phyloP scores from a whole-genome alignment of 331 rosid genomes.

The Erythrophleum ivorense region DNA sequence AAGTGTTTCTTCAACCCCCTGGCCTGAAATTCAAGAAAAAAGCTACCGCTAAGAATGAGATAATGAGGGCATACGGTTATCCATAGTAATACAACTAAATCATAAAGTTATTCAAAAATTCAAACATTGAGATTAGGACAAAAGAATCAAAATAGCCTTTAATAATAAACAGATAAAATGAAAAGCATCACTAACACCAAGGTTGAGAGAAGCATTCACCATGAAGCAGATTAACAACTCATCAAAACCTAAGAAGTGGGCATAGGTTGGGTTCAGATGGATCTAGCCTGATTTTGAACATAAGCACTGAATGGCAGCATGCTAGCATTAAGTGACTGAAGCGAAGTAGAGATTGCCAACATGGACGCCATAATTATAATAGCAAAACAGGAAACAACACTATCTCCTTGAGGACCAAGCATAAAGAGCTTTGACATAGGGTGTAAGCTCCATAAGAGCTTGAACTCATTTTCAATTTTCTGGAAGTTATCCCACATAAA shows the following conservation, averaged over 20 bases:
- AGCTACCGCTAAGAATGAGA: background rate
- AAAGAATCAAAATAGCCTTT: background rate
- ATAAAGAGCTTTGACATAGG: background rate
- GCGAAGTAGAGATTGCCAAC: background rate
- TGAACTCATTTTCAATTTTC: background rate
- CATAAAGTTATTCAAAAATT: background rate
- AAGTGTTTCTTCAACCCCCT: conserved; percentile 42
- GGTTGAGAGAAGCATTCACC: too few relatives aligned
- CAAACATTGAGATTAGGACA: background rate
- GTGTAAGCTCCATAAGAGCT: background rate
- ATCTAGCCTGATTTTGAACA: background rate
- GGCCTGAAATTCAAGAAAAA: conserved; percentile 20
- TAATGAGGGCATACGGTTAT: too few relatives aligned
- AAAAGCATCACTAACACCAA: background rate
- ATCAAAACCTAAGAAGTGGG: background rate
- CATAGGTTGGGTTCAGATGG: too few relatives aligned
- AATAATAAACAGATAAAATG: background rate
- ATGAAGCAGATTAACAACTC: background rate
- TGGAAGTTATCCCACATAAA: too few relatives aligned
- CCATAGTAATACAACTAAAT: too few relatives aligned
- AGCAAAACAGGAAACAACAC: background rate
- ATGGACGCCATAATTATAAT: background rate
- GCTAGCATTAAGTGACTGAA: background rate
- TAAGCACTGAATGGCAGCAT: background rate
- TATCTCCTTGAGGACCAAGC: background rate